Conservation (phyloP, 441 rosid genomes). For the Melastoma candidum region DNA sequence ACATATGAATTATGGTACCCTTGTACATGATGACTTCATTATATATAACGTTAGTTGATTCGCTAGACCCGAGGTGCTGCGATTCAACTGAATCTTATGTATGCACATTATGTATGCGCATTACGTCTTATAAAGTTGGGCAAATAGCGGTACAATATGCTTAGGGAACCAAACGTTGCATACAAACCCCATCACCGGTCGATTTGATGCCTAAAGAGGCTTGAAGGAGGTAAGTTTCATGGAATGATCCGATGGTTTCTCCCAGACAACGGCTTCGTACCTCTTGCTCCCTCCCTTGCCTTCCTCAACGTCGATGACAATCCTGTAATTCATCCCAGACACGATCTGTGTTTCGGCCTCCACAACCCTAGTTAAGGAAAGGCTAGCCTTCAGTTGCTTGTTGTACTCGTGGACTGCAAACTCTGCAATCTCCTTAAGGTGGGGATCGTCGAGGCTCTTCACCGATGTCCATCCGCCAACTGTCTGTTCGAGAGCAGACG, state of each 20-base stretch:
- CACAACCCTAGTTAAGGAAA: slow-evolving; percentile 1
- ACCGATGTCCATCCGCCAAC: slow-evolving; percentile 13
- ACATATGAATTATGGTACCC: neutral
- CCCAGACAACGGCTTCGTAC: slow-evolving; percentile 2
- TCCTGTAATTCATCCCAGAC: slow-evolving; percentile 10
- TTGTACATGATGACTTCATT: too few species aligned
- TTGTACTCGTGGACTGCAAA: slow-evolving; percentile 14
- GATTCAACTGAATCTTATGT: too few species aligned
- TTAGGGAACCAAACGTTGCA: too few species aligned
- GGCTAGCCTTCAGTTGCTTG: slow-evolving; percentile 2
- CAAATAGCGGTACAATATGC: too few species aligned
- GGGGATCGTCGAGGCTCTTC: slow-evolving; percentile 5
- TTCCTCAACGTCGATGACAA: slow-evolving; percentile 1
- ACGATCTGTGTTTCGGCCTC: slow-evolving; percentile 11
- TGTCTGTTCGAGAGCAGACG: neutral
- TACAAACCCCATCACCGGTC: too few species aligned
- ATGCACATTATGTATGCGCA: too few species aligned
- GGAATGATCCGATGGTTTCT: neutral
- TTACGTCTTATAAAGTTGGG: too few species aligned
- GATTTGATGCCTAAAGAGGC: too few species aligned
- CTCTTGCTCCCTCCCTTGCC: neutral
- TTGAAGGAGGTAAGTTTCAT: too few species aligned
- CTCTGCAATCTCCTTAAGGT: slow-evolving; percentile 10
- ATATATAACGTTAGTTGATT: too few species aligned
- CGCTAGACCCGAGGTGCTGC: too few species aligned